Percentiles rank a stretch among this genome's conserved stretches.
These are phyloP conservation scores for Cicer pinnatifidum DNA, from an alignment of 306 rosid species.

Conservation along the genomic window DNA sequence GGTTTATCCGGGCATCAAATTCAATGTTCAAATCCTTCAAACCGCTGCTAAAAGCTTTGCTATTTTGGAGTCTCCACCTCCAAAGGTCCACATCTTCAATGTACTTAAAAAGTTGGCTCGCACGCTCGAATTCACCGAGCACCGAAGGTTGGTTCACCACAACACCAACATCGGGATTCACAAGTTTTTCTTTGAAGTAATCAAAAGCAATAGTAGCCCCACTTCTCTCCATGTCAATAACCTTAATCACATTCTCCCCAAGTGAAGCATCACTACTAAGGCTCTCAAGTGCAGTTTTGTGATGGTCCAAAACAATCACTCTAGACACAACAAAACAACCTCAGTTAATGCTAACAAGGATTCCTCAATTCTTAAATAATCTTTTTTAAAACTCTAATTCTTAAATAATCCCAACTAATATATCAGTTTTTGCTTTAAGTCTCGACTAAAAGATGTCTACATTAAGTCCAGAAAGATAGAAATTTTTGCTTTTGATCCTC, in stretches of 20 bases:
- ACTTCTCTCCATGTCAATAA: slow-evolving; percentile 76
- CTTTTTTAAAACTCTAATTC: too few species aligned
- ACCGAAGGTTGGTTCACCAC: slow-evolving; percentile 37
- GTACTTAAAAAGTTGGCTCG: slow-evolving; percentile 58
- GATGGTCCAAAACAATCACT: slow-evolving; percentile 87
- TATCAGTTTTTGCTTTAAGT: not conserved
- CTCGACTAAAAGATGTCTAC: not conserved
- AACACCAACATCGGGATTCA: slow-evolving; percentile 37
- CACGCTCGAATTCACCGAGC: slow-evolving; percentile 58
- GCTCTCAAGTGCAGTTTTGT: slow-evolving; percentile 74
- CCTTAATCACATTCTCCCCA: slow-evolving; percentile 55
- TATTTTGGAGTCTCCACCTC: slow-evolving; percentile 79
- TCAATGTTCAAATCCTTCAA: slow-evolving; percentile 71
- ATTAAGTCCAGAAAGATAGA: not conserved
- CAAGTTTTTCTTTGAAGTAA: slow-evolving; percentile 67
- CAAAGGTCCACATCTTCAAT: slow-evolving; percentile 93
- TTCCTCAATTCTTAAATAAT: not conserved
- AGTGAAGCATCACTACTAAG: slow-evolving; percentile 40
- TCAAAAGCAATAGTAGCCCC: slow-evolving; percentile 95
- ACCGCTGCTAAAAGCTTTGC: slow-evolving; percentile 86
- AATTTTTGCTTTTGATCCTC: not conserved
- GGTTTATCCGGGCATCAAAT: slow-evolving; percentile 58
- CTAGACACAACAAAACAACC: slow-evolving; percentile 35
- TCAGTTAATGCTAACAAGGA: slow-evolving; percentile 2
- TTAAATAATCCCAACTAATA: not conserved